phyloP scores from a whole-genome alignment of 495 filamentous ascomycete species.

The Podospora appendiculata region DNA sequence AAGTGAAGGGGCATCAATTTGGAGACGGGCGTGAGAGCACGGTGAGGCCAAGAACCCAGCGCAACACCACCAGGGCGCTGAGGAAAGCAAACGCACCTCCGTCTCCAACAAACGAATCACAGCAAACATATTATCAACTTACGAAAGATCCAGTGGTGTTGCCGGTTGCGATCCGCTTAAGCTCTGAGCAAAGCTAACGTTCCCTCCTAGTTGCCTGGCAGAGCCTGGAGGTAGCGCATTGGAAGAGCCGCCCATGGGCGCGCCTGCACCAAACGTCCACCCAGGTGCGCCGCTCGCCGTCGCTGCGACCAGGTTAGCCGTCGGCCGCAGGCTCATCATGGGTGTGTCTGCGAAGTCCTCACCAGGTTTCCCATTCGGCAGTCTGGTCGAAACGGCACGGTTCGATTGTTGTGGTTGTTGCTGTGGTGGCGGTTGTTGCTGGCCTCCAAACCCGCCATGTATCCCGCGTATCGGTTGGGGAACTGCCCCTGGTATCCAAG shows the following conservation, averaged over 20 bases:
- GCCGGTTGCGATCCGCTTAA: constrained; percentile 68
- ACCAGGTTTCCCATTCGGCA: constrained; percentile 75
- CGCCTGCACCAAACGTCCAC: constrained; percentile 62
- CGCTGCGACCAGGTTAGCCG: not conserved
- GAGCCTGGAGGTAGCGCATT: constrained; percentile 37
- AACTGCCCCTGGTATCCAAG: constrained; percentile 46
- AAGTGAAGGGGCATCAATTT: no score
- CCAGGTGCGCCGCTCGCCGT: constrained; percentile 53
- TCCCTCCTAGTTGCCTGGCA: constrained; percentile 50
- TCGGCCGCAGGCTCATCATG: not conserved
- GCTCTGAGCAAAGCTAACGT: constrained; percentile 75
- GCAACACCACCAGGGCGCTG: not conserved
- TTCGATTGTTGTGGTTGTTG: constrained; percentile 54
- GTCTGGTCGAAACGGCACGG: constrained; percentile 57
- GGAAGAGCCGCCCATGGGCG: constrained; percentile 63
- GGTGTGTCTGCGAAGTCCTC: constrained; percentile 17
- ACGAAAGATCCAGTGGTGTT: constrained; percentile 73
- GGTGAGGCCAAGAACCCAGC: not conserved
- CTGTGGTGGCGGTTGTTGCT: constrained; percentile 50
- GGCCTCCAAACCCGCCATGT: constrained; percentile 57
- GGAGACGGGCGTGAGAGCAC: not conserved
- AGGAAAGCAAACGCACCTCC: no score
- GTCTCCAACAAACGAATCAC: not conserved
- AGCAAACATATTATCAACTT: constrained; percentile 37
- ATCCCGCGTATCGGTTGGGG: constrained; percentile 64